Evolutionary conservation across 2,329 filamentous ascomycete genomes (phyloP).

Genomic region (Tympanopsis confertula): DNA sequence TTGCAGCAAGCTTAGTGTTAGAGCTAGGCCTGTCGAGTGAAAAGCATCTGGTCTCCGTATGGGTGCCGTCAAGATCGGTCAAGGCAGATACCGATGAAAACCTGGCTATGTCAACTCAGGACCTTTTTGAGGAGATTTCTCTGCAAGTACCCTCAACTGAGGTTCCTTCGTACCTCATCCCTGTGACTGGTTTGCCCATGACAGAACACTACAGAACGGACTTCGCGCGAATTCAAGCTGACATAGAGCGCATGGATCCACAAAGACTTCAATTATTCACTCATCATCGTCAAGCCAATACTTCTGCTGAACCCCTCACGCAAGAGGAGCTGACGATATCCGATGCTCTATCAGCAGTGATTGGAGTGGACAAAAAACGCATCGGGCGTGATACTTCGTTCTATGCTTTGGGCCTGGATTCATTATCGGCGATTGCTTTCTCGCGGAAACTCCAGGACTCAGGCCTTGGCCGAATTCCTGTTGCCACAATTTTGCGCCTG

Average conservation of each 20-base stretch:
- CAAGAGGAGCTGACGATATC: constrained; percentile 43
- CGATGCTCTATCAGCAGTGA: constrained; percentile 34
- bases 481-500: no score
- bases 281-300: constrained; percentile 5
- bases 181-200: constrained; percentile 56
- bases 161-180: constrained; percentile 65
- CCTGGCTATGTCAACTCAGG: constrained; percentile 17
- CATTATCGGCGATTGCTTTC: constrained; percentile 66
- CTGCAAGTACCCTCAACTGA: constrained; percentile 61
- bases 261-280: constrained; percentile 29
- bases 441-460: constrained; percentile 40
- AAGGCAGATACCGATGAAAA: constrained; percentile 18
- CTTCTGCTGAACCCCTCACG: constrained; percentile 29
- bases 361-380: constrained; percentile 27
- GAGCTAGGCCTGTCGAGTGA: constrained; percentile 20
- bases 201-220: constrained; percentile 70
- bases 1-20: constrained; percentile 54
- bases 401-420: constrained; percentile 70
- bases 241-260: constrained; percentile 32
- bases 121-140: constrained; percentile 41
- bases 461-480: constrained; percentile 29
- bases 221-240: constrained; percentile 33
- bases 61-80: no score
- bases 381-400: constrained; percentile 62
- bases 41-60: no score